Conservation (phyloP, 306 rosid species). For the Fagus crenata region DNA sequence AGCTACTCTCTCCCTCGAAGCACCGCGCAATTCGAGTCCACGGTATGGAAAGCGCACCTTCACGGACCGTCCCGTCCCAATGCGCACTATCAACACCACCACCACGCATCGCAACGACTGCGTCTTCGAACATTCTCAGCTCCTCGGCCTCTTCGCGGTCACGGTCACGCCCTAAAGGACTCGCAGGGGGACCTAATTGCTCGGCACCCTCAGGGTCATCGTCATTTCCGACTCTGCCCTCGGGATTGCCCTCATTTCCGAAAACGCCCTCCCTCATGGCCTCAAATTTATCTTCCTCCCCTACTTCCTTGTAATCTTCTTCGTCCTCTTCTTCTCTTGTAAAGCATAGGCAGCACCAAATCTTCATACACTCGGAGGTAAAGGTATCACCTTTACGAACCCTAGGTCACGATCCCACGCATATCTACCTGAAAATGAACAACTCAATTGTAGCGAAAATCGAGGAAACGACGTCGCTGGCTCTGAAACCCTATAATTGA, state of each 20-base stretch:
- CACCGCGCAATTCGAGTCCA: constrained; percentile 37
- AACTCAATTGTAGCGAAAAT: constrained; percentile 27
- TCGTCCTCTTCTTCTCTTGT: constrained; percentile 46
- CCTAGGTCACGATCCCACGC: constrained; percentile 59
- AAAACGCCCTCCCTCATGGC: constrained; percentile 44
- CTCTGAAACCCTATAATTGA: constrained; percentile 56
- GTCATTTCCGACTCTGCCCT: constrained; percentile 28
- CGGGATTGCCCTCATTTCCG: constrained; percentile 35
- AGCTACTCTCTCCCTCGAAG: constrained; percentile 67
- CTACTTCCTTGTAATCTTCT: constrained; percentile 20
- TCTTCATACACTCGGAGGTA: constrained; percentile 65
- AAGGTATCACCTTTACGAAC: constrained; percentile 34
- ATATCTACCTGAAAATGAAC: constrained; percentile 30
- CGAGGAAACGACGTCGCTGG: constrained; percentile 1
- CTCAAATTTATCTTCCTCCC: constrained; percentile 22
- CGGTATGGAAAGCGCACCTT: constrained; percentile 26
- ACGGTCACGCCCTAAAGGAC: constrained; percentile 14
- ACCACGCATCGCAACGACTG: constrained; percentile 27
- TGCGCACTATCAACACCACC: constrained; percentile 14
- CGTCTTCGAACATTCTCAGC: constrained; percentile 40
- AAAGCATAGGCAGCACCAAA: constrained; percentile 77
- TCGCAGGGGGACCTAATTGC: constrained; percentile 19
- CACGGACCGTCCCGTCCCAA: constrained; percentile 35
- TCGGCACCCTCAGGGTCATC: constrained; percentile 30
- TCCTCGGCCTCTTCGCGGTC: constrained; percentile 12